Evolutionary conservation across 768 basidiomycete species (phyloP).

Genomic region (Brasilioporus rufonigricans): DNA sequence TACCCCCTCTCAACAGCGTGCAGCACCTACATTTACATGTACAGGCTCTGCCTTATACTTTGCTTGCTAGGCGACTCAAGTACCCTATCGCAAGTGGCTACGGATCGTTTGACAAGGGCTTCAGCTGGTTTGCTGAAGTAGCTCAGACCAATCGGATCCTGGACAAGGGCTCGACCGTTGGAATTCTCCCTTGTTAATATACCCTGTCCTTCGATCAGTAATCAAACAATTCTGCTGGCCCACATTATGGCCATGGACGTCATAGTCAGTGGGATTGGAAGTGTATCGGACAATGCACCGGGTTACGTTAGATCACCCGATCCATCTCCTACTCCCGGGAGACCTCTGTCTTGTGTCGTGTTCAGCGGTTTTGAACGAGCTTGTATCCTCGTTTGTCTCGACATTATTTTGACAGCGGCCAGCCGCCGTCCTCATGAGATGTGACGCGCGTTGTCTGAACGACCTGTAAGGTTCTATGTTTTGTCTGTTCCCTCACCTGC

Average conservation of each 20-base stretch:
- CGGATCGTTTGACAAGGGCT: conserved; percentile 53
- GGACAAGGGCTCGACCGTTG: conserved; percentile 49
- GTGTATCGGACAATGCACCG: neutral
- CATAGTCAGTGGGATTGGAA: neutral
- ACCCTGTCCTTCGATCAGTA: neutral
- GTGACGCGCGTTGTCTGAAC: no score
- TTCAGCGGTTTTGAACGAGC: no score
- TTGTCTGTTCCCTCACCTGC: no score
- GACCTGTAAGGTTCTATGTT: neutral
- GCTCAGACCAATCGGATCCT: conserved; percentile 60
- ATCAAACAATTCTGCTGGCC: neutral
- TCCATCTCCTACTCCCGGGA: no score
- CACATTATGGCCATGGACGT: neutral
- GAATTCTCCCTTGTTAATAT: conserved; percentile 47
- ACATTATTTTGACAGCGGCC: no score
- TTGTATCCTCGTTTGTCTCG: no score
- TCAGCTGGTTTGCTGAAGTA: conserved; percentile 71
- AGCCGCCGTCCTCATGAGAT: no score
- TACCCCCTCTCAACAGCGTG: conserved; percentile 74
- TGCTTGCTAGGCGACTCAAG: conserved; percentile 36
- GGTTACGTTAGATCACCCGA: no score
- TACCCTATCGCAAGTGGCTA: conserved; percentile 47
- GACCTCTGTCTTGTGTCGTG: no score
- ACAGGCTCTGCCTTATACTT: conserved; percentile 63
- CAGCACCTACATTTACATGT: conserved; percentile 76